Evolutionary conservation across 495 filamentous ascomycete species (phyloP).

Genomic region (Lepidopterella palustris): DNA sequence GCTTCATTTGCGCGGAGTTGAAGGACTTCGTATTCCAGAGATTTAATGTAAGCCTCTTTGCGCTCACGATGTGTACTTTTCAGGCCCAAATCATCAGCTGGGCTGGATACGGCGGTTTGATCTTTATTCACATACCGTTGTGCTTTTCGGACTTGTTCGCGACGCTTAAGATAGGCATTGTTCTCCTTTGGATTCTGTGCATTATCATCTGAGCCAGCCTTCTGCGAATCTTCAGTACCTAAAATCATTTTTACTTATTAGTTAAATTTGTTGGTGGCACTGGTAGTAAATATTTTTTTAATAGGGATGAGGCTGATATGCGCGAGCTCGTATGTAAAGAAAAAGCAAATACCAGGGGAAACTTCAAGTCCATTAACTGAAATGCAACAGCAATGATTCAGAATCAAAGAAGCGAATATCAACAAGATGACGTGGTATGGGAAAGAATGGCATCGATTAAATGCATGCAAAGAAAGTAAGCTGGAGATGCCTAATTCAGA

Average conservation of each 20-base stretch:
- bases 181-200: slow-evolving; percentile 13
- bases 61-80: slow-evolving; percentile 39
- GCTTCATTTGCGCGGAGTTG: slow-evolving; percentile 33
- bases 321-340: too few relatives aligned
- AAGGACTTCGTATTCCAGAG: slow-evolving; percentile 36
- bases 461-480: not conserved
- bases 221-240: not conserved
- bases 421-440: not conserved
- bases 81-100: not conserved
- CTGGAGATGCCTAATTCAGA: too few relatives aligned
- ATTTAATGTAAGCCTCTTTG: slow-evolving; percentile 40
- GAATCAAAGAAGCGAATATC: not conserved
- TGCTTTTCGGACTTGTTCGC: slow-evolving; percentile 23
- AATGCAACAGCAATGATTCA: too few relatives aligned
- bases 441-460: not conserved
- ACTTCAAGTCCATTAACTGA: too few relatives aligned
- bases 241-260: too few relatives aligned
- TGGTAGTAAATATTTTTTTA: too few relatives aligned
- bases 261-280: too few relatives aligned
- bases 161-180: slow-evolving; percentile 17
- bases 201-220: not conserved
- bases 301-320: too few relatives aligned
- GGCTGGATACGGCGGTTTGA: not conserved
- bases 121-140: slow-evolving; percentile 11
- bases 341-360: too few relatives aligned